phyloP scores from a whole-genome alignment of 768 basidiomycete genomes.

The Infundibulicybe gibba region DNA sequence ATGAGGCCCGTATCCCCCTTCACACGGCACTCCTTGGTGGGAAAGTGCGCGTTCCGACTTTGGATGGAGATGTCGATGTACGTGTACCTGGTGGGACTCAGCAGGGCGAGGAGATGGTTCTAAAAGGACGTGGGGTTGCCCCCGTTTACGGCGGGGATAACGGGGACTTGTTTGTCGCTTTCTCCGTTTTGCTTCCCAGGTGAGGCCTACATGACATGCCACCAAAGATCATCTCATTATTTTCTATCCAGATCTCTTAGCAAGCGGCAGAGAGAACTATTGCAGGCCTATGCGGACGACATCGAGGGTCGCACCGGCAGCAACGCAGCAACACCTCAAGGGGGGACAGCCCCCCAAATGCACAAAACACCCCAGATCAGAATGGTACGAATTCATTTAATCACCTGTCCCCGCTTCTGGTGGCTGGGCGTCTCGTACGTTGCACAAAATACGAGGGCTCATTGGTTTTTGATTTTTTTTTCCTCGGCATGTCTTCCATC shows the following conservation, averaged over 20 bases:
- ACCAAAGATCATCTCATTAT: conserved; percentile 1
- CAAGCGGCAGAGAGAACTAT: conserved; percentile 76
- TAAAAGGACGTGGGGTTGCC: conserved; percentile 82
- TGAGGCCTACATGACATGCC: conserved; percentile 30
- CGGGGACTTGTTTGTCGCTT: conserved; percentile 88
- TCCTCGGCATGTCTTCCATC: conserved; percentile 42
- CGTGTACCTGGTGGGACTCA: conserved; percentile 91
- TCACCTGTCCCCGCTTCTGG: conserved; percentile 51
- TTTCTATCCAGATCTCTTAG: conserved; percentile 64
- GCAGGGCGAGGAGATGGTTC: conserved; percentile 94
- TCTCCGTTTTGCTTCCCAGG: conserved; percentile 89
- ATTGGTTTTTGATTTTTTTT: conserved; percentile 64
- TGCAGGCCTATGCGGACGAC: conserved; percentile 90
- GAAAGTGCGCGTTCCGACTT: conserved; percentile 85
- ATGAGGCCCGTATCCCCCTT: conserved; percentile 86
- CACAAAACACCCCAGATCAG: conserved; percentile 25
- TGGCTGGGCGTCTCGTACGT: conserved; percentile 68
- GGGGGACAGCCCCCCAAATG: conserved; percentile 7
- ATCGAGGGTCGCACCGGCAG: conserved; percentile 77
- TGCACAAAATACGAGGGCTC: conserved; percentile 65
- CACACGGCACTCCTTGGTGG: conserved; percentile 94
- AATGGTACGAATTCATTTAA: conserved; percentile 79
- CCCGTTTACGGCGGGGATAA: conserved; percentile 55
- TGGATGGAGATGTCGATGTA: conserved; percentile 95
- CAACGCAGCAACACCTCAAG: conserved; percentile 9